A percentile compares a stretch with the other conserved stretches of the same genome.
phyloP scores from a whole-genome alignment of 2,329 filamentous ascomycete species.

The Calonectria leucothoes region DNA sequence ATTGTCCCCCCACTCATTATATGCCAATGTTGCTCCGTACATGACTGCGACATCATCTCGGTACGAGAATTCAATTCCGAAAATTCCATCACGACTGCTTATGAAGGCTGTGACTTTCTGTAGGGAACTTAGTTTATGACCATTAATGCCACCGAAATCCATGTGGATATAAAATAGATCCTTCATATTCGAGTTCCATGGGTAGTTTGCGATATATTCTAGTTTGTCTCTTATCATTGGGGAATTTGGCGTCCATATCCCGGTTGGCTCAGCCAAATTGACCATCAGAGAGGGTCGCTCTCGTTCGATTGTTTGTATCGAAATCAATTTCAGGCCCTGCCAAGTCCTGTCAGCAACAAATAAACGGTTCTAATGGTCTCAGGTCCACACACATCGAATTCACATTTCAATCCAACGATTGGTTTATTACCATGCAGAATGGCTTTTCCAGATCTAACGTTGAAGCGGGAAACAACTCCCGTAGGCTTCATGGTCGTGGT shows the following conservation, averaged over 20 bases:
- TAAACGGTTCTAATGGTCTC: not conserved
- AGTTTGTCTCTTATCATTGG: not conserved
- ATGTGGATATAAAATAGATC: not conserved
- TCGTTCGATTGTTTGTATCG: not conserved
- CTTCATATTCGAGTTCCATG: not conserved
- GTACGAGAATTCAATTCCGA: not conserved
- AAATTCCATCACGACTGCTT: not conserved
- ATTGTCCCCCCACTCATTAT: not conserved
- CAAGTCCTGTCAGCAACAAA: not conserved
- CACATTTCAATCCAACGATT: not conserved
- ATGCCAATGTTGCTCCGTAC: not conserved
- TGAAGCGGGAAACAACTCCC: not conserved
- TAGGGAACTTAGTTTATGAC: not conserved
- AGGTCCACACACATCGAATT: not conserved
- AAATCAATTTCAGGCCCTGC: not conserved
- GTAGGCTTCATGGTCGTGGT: not conserved
- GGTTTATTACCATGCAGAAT: not conserved
- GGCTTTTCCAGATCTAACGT: not conserved
- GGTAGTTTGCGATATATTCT: not conserved
- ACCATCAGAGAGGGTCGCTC: not conserved
- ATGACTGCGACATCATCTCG: too few species aligned
- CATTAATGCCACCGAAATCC: not conserved
- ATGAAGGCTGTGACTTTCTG: not conserved
- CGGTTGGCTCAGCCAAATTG: not conserved
- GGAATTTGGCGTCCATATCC: not conserved